These are phyloP conservation scores for Boletus rubescentipes DNA, from an alignment of 768 basidiomycete species.

Conservation along the genomic window DNA sequence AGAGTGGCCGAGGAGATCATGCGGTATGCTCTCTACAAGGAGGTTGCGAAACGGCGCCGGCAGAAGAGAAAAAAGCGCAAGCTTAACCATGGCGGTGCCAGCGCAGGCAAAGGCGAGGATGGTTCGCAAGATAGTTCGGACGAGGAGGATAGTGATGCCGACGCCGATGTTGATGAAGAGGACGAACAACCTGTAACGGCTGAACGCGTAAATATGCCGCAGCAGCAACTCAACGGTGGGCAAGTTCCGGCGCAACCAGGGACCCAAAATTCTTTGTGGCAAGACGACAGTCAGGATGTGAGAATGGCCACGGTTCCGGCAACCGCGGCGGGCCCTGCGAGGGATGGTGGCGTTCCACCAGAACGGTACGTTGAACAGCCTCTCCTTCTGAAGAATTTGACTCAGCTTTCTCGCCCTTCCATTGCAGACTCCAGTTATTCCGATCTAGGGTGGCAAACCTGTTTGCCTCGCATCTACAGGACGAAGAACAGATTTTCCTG, in stretches of 20 bases:
- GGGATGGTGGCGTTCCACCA: slow-evolving; percentile 46
- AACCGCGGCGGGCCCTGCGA: slow-evolving; percentile 35
- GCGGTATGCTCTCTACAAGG: slow-evolving; percentile 96
- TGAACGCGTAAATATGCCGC: slow-evolving; percentile 53
- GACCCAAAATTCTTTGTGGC: slow-evolving; percentile 61
- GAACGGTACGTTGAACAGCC: slow-evolving; percentile 53
- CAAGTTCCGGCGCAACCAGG: slow-evolving; percentile 28
- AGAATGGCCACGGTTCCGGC: slow-evolving; percentile 55
- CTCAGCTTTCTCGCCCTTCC: background rate
- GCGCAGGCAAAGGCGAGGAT: slow-evolving; percentile 53
- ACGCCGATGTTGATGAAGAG: slow-evolving; percentile 39
- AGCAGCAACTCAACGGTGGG: slow-evolving; percentile 25
- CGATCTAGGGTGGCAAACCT: slow-evolving; percentile 71
- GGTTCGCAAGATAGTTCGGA: slow-evolving; percentile 37
- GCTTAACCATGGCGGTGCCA: slow-evolving; percentile 65
- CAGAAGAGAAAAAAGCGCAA: slow-evolving; percentile 81
- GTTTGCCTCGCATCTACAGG: slow-evolving; percentile 65
- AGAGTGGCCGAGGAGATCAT: slow-evolving; percentile 91
- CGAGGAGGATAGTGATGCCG: slow-evolving; percentile 41
- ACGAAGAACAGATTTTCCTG: slow-evolving; percentile 76
- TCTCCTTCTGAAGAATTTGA: slow-evolving; percentile 3
- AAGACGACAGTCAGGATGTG: slow-evolving; percentile 64
- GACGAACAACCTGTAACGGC: slow-evolving; percentile 35
- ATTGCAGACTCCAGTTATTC: slow-evolving; percentile 72
- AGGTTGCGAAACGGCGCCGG: slow-evolving; percentile 77